Evolutionary conservation across 2,329 filamentous ascomycete species (phyloP), one percentile per base, ranked within the genome.

Genomic region (Cryphonectria naterciae): DNA sequence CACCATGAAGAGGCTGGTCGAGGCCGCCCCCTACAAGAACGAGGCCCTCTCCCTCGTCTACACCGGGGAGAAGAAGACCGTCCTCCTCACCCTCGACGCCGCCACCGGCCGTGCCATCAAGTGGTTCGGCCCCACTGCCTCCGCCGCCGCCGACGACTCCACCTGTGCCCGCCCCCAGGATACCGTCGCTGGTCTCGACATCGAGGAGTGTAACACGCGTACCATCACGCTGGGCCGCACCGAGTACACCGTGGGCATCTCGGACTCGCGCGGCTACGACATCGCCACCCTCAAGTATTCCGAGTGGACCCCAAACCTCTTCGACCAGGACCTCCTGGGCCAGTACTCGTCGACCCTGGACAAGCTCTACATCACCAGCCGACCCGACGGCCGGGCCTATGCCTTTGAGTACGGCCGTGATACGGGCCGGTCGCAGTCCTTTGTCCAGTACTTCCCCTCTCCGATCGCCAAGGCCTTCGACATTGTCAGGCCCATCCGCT

Each of bases 281-380:
- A 92, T 99, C 73, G 97, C 94, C 77, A 97, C 93, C 0, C 88
- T 99, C 75, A 95, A 90, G 74, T 99, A 97, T 78, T 92, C 94
- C 15, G 96, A 99, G 80, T 99, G 96, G 96, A 91, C 90, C 0
- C 93, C 95, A 19, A 99, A 99, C 80, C 97, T 92, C 71, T 93
- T 91, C 72, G 95, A 99, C 80, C 89, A 89, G 74, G 96, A 99
- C 78, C 88, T 99, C 8, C 91, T 94, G 76, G 88, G 88, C 65
- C 94, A 98, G 78, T 96, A 98, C 77, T 88, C 87, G 19, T 83
- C 85, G 15, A 94, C 94, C 0, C 91, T 95, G 78, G 95, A 98
- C 79, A 91, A 93, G 75, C 92, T 92, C 73, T 98, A 98, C 81
- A 91, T 98, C 66, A 95, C 95, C 75, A 93, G 92, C 74, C 90